Percentiles rank a stretch among this genome's conserved stretches.
Evolutionary conservation across 805 yeast species (phyloP).

Genomic region (Candida suzukii): DNA sequence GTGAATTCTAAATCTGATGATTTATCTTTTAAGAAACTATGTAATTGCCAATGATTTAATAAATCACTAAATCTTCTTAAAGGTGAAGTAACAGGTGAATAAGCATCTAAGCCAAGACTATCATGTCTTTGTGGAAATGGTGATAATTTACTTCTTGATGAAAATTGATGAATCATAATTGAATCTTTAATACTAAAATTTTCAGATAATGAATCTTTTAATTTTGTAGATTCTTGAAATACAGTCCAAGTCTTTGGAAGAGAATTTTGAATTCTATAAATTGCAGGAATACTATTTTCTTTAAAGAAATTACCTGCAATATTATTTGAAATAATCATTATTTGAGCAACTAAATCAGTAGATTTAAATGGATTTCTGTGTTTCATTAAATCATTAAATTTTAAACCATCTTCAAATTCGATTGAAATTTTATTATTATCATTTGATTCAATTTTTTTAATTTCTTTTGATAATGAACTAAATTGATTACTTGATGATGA

Average conservation of each 20-base stretch:
- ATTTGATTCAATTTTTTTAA: conserved; percentile 5
- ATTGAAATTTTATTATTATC: conserved; percentile 23
- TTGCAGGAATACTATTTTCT: conserved; percentile 40
- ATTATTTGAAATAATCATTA: conserved; percentile 78
- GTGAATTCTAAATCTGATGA: conserved; percentile 20
- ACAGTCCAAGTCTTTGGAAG: conserved; percentile 19
- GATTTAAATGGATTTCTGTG: conserved; percentile 8
- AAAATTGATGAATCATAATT: conserved; percentile 34
- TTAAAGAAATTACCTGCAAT: conserved; percentile 44
- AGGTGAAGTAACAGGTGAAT: conserved; percentile 84
- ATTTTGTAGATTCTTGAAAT: not conserved
- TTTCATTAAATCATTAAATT: too few species aligned
- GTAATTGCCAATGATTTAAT: conserved; percentile 72
- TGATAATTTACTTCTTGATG: conserved; percentile 48
- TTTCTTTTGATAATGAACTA: too few species aligned
- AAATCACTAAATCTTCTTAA: conserved; percentile 77
- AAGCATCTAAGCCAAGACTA: conserved; percentile 54
- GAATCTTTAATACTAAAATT: conserved; percentile 31
- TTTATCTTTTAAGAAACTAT: conserved; percentile 28
- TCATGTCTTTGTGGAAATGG: conserved; percentile 43
- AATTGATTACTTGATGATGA: too few species aligned
- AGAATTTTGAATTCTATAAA: conserved; percentile 32
- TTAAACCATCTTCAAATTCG: conserved; percentile 4
- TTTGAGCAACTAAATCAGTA: conserved; percentile 57
- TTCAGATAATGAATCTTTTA: not conserved